Percentiles rank a stretch among this genome's conserved stretches.
These are phyloP conservation scores for Aspergillus indologenus DNA, from an alignment of 495 filamentous ascomycete species.

Conservation along the genomic window DNA sequence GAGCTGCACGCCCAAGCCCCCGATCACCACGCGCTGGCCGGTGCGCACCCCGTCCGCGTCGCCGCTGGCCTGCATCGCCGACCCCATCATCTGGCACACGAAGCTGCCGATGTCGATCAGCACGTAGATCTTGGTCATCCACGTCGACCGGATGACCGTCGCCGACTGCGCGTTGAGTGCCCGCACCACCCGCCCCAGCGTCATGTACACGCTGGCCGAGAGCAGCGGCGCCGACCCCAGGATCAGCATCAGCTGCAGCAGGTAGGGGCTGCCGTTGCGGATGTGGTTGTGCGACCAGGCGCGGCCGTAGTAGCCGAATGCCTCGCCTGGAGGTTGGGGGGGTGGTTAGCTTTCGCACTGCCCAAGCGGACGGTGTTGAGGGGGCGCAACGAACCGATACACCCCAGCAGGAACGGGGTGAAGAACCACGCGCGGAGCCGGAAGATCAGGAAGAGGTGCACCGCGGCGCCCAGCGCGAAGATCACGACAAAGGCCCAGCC, in stretches of 20 bases:
- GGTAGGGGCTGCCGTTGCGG: constrained; percentile 31
- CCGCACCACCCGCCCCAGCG: constrained; percentile 51
- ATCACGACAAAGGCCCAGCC: constrained; percentile 47
- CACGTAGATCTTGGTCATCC: constrained; percentile 35
- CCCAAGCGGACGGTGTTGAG: neutral
- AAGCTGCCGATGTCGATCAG: constrained; percentile 37
- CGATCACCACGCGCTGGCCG: constrained; percentile 32
- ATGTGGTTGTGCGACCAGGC: constrained; percentile 34
- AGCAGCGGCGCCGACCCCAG: constrained; percentile 46
- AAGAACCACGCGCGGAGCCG: constrained; percentile 50
- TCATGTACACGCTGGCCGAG: constrained; percentile 59
- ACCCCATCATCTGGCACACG: constrained; percentile 34
- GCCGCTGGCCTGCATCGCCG: constrained; percentile 42
- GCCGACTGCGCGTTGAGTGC: constrained; percentile 45
- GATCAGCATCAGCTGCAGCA: constrained; percentile 44
- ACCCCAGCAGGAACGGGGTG: constrained; percentile 55
- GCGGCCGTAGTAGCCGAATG: constrained; percentile 48
- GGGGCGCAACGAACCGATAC: constrained; percentile 44
- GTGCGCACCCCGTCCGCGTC: constrained; percentile 29
- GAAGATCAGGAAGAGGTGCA: constrained; percentile 43
- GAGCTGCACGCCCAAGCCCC: constrained; percentile 32
- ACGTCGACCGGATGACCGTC: constrained; percentile 26
- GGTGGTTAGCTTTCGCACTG: neutral
- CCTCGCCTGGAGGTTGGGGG: constrained; percentile 32
- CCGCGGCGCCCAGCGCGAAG: constrained; percentile 40